These are phyloP conservation scores for Penicillium maclennaniae DNA, from an alignment of 495 filamentous ascomycete species.

Conservation along the genomic window DNA sequence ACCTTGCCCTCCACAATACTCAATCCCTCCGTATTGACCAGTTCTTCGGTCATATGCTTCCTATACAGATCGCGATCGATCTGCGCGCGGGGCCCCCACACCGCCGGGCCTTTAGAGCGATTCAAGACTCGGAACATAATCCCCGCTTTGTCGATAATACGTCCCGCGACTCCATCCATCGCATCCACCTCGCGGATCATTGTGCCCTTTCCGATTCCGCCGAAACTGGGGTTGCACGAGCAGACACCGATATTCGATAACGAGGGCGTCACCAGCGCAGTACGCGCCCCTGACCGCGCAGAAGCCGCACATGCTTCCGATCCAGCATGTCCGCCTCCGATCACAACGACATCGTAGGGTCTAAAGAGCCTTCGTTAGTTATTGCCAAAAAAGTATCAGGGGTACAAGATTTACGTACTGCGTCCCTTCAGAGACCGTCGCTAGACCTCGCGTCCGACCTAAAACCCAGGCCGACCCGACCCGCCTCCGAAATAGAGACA, in stretches of 20 bases:
- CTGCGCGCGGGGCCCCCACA: slow-evolving; percentile 95
- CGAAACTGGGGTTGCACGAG: slow-evolving; percentile 96
- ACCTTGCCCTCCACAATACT: slow-evolving; percentile 81
- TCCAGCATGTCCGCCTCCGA: slow-evolving; percentile 94
- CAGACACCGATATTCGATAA: slow-evolving; percentile 89
- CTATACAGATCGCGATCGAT: slow-evolving; percentile 91
- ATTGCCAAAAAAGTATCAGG: not conserved
- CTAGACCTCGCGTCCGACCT: slow-evolving; percentile 33
- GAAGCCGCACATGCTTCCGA: slow-evolving; percentile 93
- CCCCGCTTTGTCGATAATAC: slow-evolving; percentile 90
- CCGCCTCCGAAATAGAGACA: slow-evolving; percentile 31
- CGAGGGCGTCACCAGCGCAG: slow-evolving; percentile 83
- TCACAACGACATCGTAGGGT: slow-evolving; percentile 87
- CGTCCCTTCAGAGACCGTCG: slow-evolving; percentile 44
- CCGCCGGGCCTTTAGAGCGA: slow-evolving; percentile 83
- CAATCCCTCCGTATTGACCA: slow-evolving; percentile 69
- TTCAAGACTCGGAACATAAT: slow-evolving; percentile 90
- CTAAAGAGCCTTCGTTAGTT: slow-evolving; percentile 31
- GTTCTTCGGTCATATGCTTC: slow-evolving; percentile 86
- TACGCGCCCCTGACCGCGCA: slow-evolving; percentile 83
- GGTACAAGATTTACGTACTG: slow-evolving; percentile 28
- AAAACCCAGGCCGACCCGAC: slow-evolving; percentile 22
- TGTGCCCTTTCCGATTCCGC: slow-evolving; percentile 97
- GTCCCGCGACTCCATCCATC: slow-evolving; percentile 83
- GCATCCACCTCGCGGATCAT: slow-evolving; percentile 96